Evolutionary conservation across 2,329 filamentous ascomycete species (phyloP), one percentile per base, ranked within the genome.

Genomic region (Colletotrichum spinosum): DNA sequence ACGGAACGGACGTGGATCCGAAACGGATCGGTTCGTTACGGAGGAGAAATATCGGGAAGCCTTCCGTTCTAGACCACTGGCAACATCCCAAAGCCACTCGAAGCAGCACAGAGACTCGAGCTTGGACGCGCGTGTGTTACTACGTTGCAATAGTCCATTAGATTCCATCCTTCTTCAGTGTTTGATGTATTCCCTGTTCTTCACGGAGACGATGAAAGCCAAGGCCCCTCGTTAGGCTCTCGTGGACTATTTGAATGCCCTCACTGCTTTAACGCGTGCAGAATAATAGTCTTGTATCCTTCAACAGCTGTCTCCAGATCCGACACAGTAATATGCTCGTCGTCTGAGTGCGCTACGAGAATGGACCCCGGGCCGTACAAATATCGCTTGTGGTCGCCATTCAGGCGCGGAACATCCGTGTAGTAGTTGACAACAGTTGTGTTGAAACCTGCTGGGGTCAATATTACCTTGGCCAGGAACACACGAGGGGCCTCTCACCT

Each of bases 391-490:
- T 93, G 88, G 56, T 89, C 83, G 11, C 92, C 88, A 33, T 87
- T 78, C 46, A 97, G 78, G 70, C 93, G 89, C 1, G 94, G 92
- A 34, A 97, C 89, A 77, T 98, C 95, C 0, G 96, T 98, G 9
- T 94, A 95, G 73, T 98, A 98, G 76, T 97, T 97, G 50, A 95
- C 92, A 0, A 92, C 89, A 50, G 91, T 88, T 0, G 86, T 90
- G 15, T 96, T 89, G 68, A 98, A 97, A 0, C 92, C 87, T 88
- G 42, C 5, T 11, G 6, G n/a, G 13, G 11, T 37, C 1, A 63
- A 54, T 4, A 8, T 25, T 34, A 15, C 8, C n/a, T 6, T 2
- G 10, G 2, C 44, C 15, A 25, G 2, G 4, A 3, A 13, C 5
- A 3, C 13, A 17, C 8, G 2, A 4, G 25, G 8, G 12, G 10